Base-by-base conservation (phyloP, 805 yeast genomes). In the Starmerella geochares region DNA sequence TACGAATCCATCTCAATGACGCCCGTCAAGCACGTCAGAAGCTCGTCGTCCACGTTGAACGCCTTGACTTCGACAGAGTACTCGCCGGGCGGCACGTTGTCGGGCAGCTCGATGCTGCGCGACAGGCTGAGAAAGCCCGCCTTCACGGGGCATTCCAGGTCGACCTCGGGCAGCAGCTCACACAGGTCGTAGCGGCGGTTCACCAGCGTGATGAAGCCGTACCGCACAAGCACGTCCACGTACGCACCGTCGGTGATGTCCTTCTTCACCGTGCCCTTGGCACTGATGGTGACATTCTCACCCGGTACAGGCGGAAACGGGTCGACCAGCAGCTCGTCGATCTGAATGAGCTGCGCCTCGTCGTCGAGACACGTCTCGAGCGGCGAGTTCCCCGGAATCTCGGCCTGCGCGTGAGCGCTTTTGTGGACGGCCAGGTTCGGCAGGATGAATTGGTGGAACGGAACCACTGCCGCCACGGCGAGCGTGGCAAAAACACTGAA, bases 281-380 rank as follows among this genome's bases (percentile, higher is more conserved):
- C 98, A 19, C 73, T 63, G 50, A 92, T 78, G 7, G 94, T 83
- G 62, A 92, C 71, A 63, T 86, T 84, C 37, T 72, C 69, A n/a
- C 96, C 97, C 60, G 87, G 80, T 38, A 62, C 71, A 2, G 98
- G 98, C 3, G 96, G 97, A 60, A 85, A 86, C 44, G 98, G 98
- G 32, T 71, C 63, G 52, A 92, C 66, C 39, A 68, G 71, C 16
- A 92, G 78, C 14, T 68, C 62, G 19, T 75, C 72, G 54, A 92
- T 74, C 25, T 71, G 72, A 56, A 92, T 71, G 20, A 83, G 58
- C 63, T 90, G 96, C 1, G 72, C 61, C 38, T 73, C 74, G 14
- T 70, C 65, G 17, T 76, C 68, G 60, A 87, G 95, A 65, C 98
- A 90, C 49, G 78, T 73, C 50, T 74, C 69, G 29, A 92, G 72